A percentile compares a stretch with the other conserved stretches of the same genome.
Evolutionary conservation across 2,329 filamentous ascomycete species (phyloP).

Genomic region (Lachnellula arida): DNA sequence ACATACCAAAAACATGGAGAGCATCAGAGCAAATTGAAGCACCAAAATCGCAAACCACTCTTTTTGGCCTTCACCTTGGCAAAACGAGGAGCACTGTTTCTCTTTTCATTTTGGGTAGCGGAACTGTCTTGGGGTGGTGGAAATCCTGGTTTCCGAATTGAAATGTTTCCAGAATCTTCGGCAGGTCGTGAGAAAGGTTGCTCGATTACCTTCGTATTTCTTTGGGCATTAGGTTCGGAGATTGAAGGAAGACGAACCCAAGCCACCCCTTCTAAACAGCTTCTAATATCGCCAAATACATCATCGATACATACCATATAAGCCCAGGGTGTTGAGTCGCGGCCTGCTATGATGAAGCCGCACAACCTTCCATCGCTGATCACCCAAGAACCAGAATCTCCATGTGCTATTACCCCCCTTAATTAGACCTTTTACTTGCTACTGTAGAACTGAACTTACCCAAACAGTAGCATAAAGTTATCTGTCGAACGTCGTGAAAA

Average conservation of each 20-base stretch:
- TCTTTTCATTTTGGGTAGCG: too few relatives aligned
- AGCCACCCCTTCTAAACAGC: not conserved
- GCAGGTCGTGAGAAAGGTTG: too few relatives aligned
- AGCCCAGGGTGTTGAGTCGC: not conserved
- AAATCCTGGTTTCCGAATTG: too few relatives aligned
- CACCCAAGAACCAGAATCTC: not conserved
- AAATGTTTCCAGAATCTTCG: too few relatives aligned
- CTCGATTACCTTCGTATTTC: too few relatives aligned
- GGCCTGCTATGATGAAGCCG: not conserved
- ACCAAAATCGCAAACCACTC: too few relatives aligned
- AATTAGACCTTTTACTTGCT: too few relatives aligned
- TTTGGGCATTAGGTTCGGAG: not conserved
- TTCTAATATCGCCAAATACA: not conserved
- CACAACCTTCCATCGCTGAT: not conserved
- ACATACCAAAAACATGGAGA: too few relatives aligned
- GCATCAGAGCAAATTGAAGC: too few relatives aligned
- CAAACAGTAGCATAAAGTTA: not conserved
- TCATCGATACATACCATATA: not conserved
- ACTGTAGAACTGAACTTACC: not conserved
- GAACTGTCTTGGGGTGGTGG: too few relatives aligned
- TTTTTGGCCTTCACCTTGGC: too few relatives aligned
- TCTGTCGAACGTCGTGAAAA: not conserved
- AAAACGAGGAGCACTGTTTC: too few relatives aligned
- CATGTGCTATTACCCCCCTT: not conserved
- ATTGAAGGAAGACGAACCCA: not conserved